phyloP scores from a whole-genome alignment of 352 stramenopile genomes.

The Pythium pectinolyticum region DNA sequence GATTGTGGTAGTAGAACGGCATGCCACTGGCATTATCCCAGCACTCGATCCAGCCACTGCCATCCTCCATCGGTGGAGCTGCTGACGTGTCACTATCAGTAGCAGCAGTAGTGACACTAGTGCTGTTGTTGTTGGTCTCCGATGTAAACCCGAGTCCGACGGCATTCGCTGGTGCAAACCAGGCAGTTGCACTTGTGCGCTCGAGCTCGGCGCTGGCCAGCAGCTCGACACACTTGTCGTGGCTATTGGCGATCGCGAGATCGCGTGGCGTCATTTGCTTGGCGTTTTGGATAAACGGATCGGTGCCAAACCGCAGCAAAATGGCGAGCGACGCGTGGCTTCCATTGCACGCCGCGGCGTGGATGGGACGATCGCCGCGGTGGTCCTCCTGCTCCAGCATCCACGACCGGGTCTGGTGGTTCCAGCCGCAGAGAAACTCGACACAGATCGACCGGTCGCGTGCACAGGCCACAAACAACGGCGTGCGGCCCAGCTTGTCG shows the following conservation, averaged over 20 bases:
- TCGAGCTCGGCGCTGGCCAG: conserved; percentile 47
- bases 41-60: conserved; percentile 55
- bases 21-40: conserved; percentile 58
- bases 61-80: not conserved
- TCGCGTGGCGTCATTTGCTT: conserved; percentile 55
- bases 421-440: conserved; percentile 63
- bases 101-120: not conserved
- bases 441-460: conserved; percentile 51
- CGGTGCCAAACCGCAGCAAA: conserved; percentile 50
- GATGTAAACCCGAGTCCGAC: conserved; percentile 7
- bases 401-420: conserved; percentile 61
- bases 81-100: not conserved
- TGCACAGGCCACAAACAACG: conserved; percentile 65
- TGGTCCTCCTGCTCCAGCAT: conserved; percentile 72
- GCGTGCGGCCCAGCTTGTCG: conserved; percentile 61
- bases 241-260: conserved; percentile 46
- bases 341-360: conserved; percentile 63
- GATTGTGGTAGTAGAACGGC: conserved; percentile 73
- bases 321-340: conserved; percentile 44
- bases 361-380: conserved; percentile 56
- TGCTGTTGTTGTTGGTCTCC: conserved; percentile 15
- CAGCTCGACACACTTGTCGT: conserved; percentile 45
- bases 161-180: conserved; percentile 60
- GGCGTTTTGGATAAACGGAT: conserved; percentile 45
- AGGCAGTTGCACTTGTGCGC: conserved; percentile 38